phyloP scores from a whole-genome alignment of 2,329 filamentous ascomycete genomes.

The Penicillium sp. region DNA sequence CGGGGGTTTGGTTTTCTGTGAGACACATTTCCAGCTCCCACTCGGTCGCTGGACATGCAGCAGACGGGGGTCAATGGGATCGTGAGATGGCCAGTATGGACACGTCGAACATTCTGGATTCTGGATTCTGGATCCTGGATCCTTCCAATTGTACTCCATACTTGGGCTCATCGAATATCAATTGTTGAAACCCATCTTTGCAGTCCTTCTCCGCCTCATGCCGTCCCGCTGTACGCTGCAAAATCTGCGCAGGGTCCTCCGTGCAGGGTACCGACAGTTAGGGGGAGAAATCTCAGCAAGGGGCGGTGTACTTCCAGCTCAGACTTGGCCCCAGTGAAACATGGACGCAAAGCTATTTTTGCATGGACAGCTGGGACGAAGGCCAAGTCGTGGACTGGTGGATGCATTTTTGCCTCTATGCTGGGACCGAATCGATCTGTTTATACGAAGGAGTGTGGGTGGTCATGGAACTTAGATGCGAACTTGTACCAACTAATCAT shows the following conservation, averaged over 20 bases:
- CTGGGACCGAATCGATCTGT: not conserved
- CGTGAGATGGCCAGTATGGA: not conserved
- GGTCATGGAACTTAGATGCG: not conserved
- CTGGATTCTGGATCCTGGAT: not conserved
- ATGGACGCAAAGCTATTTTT: conserved; percentile 10
- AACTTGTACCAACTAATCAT: not conserved
- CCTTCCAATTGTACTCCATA: not conserved
- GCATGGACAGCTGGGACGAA: conserved; percentile 2
- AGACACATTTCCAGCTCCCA: not conserved
- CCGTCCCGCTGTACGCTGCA: not conserved
- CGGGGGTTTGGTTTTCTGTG: not conserved
- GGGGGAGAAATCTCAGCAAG: not conserved
- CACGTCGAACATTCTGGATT: not conserved
- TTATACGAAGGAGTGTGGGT: too few relatives aligned
- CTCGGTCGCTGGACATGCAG: not conserved
- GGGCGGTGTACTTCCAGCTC: not conserved
- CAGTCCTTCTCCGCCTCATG: not conserved
- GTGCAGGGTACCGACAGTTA: not conserved
- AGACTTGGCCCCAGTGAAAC: conserved; percentile 6
- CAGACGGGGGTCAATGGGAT: too few relatives aligned
- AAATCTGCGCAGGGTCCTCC: not conserved
- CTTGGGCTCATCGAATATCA: not conserved
- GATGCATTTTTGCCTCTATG: not conserved
- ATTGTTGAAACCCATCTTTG: not conserved
- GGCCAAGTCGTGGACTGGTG: not conserved